These are phyloP conservation scores for Dittrichia graveolens DNA, from an alignment of 129 eudicot genomes.

Conservation along the genomic window DNA sequence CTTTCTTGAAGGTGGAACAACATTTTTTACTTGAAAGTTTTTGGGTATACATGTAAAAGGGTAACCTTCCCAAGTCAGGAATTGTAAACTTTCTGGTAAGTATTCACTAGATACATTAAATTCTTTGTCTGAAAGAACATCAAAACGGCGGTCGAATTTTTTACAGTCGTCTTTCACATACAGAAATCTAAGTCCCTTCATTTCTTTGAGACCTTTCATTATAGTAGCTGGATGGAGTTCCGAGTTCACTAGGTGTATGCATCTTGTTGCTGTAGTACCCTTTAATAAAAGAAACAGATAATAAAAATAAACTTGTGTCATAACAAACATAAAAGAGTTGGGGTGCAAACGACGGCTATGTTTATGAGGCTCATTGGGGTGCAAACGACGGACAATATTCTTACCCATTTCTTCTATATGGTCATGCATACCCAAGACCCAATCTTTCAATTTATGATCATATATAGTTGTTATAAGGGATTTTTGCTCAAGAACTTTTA, in stretches of 20 bases:
- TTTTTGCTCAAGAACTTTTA: too few species aligned
- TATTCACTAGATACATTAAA: not conserved
- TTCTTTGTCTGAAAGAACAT: not conserved
- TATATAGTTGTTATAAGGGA: too few species aligned
- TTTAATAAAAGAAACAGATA: not conserved
- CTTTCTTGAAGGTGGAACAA: not conserved
- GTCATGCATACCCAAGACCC: too few species aligned
- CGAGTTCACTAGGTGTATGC: not conserved
- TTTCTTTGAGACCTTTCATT: slow-evolving; percentile 15
- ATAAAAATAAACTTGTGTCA: not conserved
- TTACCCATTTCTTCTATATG: too few species aligned
- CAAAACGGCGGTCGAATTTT: too few species aligned
- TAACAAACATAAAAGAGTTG: not conserved
- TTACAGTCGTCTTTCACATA: too few species aligned
- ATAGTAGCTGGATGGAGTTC: not conserved
- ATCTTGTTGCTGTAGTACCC: slow-evolving; percentile 11
- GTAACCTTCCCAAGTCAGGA: not conserved
- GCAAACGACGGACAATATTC: too few species aligned
- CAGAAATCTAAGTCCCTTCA: slow-evolving; percentile 11
- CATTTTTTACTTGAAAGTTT: not conserved
- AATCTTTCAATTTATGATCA: too few species aligned
- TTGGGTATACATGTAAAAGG: not conserved
- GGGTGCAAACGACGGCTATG: not conserved
- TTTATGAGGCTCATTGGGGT: too few species aligned
- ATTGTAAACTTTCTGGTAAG: not conserved